Percentiles rank a stretch among this genome's conserved stretches.
Evolutionary conservation across 2,329 filamentous ascomycete genomes (phyloP).

Genomic region (Trichoderma lentiforme): DNA sequence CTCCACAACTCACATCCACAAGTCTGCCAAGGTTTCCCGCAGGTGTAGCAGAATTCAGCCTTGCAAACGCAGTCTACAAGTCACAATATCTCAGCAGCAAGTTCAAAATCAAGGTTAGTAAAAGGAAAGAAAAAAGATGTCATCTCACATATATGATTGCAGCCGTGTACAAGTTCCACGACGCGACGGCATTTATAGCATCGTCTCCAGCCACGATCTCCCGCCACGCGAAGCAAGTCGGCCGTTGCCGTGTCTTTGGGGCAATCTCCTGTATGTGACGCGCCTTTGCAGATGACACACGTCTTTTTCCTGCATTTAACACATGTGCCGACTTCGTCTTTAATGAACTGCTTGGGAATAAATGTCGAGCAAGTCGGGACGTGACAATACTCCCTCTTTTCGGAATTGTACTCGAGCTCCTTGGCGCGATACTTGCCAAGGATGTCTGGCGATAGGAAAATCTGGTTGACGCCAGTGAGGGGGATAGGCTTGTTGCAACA

Average conservation of each 20-base stretch:
- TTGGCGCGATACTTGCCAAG: constrained; percentile 41
- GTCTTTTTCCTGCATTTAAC: constrained; percentile 41
- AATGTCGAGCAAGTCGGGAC: constrained; percentile 43
- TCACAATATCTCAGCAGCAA: constrained; percentile 25
- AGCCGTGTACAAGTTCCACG: constrained; percentile 78
- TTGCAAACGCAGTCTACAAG: constrained; percentile 60
- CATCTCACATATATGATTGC: constrained; percentile 84
- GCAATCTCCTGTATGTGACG: constrained; percentile 46
- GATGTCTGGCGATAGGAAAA: constrained; percentile 36
- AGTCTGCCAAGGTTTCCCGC: constrained; percentile 75
- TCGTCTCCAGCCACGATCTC: constrained; percentile 67
- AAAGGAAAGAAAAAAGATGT: constrained; percentile 18
- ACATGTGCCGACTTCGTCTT: constrained; percentile 39
- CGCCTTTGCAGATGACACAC: constrained; percentile 48
- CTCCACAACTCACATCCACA: constrained; percentile 58
- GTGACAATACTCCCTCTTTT: constrained; percentile 51
- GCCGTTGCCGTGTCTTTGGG: constrained; percentile 39
- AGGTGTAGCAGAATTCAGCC: constrained; percentile 84
- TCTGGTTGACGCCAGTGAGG: constrained; percentile 26
- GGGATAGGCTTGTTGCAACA: constrained; percentile 48
- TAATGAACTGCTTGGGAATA: constrained; percentile 36
- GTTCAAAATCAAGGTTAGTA: not conserved
- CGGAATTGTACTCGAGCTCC: constrained; percentile 46
- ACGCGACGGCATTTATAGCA: constrained; percentile 71
- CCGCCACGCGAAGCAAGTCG: constrained; percentile 46